Percentiles rank a stretch among this genome's conserved stretches.
Conservation (phyloP, 108 stramenopile genomes). For the Skeletonema costatum region DNA sequence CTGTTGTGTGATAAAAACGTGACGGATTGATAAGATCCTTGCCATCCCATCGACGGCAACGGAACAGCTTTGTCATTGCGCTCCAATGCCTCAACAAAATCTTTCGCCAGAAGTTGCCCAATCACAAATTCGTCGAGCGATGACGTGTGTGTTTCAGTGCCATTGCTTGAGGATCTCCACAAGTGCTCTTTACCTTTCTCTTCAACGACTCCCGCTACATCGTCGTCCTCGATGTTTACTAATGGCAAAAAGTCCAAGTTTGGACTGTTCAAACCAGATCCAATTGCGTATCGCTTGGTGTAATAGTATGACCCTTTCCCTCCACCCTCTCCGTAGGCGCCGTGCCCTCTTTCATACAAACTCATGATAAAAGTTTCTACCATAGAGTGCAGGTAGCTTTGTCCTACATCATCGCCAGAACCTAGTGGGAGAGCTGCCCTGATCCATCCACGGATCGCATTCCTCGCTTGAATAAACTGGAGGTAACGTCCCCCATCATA, state of each 20-base stretch:
- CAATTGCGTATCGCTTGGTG: slow-evolving; percentile 72
- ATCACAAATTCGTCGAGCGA: slow-evolving; percentile 80
- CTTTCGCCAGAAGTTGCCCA: slow-evolving; percentile 72
- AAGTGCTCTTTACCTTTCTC: slow-evolving; percentile 86
- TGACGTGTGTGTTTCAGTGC: slow-evolving; percentile 87
- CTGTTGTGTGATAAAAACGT: slow-evolving; percentile 83
- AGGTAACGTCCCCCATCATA: slow-evolving; percentile 70
- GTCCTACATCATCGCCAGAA: slow-evolving; percentile 79
- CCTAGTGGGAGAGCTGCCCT: slow-evolving; percentile 74
- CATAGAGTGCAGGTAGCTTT: slow-evolving; percentile 73
- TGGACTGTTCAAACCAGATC: slow-evolving; percentile 78
- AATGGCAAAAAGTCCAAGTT: slow-evolving; percentile 86
- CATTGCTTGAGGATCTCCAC: slow-evolving; percentile 84
- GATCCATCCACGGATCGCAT: slow-evolving; percentile 84
- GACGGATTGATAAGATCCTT: slow-evolving; percentile 76
- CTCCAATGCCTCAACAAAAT: slow-evolving; percentile 74
- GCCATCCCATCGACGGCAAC: slow-evolving; percentile 82
- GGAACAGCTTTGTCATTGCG: slow-evolving; percentile 66
- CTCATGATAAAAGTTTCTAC: slow-evolving; percentile 82
- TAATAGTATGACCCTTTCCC: slow-evolving; percentile 71
- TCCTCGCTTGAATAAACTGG: slow-evolving; percentile 84
- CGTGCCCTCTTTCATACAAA: slow-evolving; percentile 86
- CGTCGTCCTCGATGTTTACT: slow-evolving; percentile 84
- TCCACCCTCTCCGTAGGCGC: slow-evolving; percentile 83
- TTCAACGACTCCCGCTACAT: slow-evolving; percentile 60